Conservation (phyloP, 805 yeast genomes). For the Kazachstania kunashirensis region DNA sequence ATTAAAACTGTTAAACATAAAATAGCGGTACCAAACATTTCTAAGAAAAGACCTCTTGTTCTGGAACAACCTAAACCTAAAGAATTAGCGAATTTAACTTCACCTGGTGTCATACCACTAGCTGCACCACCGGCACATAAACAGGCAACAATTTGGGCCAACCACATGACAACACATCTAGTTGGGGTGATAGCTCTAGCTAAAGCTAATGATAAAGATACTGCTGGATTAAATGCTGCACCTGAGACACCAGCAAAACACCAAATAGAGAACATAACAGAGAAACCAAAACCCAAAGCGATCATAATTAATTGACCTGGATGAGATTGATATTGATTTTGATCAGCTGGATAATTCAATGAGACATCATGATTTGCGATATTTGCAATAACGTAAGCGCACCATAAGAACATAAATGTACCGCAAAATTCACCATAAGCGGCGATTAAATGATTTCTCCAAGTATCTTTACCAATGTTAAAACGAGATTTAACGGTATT, state of each 20-base stretch:
- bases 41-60: constrained; percentile 69
- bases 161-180: constrained; percentile 55
- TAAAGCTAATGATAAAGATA: constrained; percentile 60
- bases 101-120: constrained; percentile 76
- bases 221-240: constrained; percentile 87
- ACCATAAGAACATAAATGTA: constrained; percentile 74
- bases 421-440: constrained; percentile 75
- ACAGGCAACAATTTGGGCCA: constrained; percentile 72
- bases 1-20: constrained; percentile 69
- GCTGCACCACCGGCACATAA: constrained; percentile 92
- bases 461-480: constrained; percentile 34
- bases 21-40: constrained; percentile 68
- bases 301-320: constrained; percentile 71
- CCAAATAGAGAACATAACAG: constrained; percentile 44
- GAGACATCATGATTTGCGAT: constrained; percentile 57
- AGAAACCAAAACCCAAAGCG: constrained; percentile 77
- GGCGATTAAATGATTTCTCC: constrained; percentile 59
- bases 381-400: constrained; percentile 75
- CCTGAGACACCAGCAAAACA: constrained; percentile 59
- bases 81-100: constrained; percentile 56
- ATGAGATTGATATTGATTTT: constrained; percentile 40
- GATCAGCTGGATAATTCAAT: constrained; percentile 12
- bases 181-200: constrained; percentile 66
- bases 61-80: constrained; percentile 65
- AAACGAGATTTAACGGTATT: constrained; percentile 1